Base-by-base conservation (phyloP, 2,329 filamentous ascomycete species). In the Monascus ruber region DNA sequence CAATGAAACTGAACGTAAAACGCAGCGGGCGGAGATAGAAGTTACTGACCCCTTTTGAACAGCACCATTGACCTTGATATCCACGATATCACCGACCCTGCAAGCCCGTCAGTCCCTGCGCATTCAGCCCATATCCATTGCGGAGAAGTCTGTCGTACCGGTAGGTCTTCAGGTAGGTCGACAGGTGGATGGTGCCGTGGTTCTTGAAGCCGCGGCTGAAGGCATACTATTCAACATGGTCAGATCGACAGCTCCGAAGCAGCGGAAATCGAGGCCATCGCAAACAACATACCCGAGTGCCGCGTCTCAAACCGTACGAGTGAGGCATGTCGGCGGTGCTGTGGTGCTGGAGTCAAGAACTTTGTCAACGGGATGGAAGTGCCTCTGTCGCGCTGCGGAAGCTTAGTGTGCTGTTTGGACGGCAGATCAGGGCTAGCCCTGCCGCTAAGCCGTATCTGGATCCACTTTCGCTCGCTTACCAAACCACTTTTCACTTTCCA, bases 61-160 rank as follows among this genome's bases (percentile, higher is more conserved):
- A 64, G 87, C 91, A 83, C 88, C 91, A 76, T 98, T 96, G 65
- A 84, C 85, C 74, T 94, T 93, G 69, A 98, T 86, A 69, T 98
- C 91, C 64, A 98, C 91, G 60, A 96, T 95, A 65, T 98, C 91
- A 70, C 91, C 91, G 64, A 98, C 91, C 69, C 81, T 86, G 59
- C 47, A 52, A 42, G 52, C 44, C 37, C 51, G 63, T 81, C 62
- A 78, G 69, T 58, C 42, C 48, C 59, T 61, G 48, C 46, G 47
- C 39, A 35, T 41, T 42, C 43, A 41, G 37, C 35, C 41, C 35
- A 37, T 42, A 40, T 36, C 37, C 33, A 33, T 28, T 38, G 32
- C 37, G 41, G 37, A 39, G 34, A 33, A 31, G 40, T 44, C 42
- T 47, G 45, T 59, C 76, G 59, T 73, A 86, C 81, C 83, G 86